A percentile compares a stretch with the other conserved stretches of the same genome.
phyloP scores from a whole-genome alignment of 257 asterid genomes.

The Nicotiana noctiflora region DNA sequence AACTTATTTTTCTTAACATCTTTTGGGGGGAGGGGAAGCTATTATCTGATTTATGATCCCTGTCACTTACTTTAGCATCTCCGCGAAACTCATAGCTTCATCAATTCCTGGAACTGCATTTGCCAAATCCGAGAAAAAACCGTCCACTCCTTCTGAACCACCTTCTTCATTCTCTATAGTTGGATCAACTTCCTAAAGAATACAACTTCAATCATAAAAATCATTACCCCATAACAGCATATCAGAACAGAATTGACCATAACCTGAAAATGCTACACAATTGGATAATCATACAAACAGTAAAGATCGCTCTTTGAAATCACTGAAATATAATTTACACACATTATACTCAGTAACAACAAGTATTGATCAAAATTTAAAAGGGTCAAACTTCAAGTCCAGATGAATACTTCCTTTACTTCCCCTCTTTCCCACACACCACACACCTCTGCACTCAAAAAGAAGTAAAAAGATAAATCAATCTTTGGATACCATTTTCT shows the following conservation, averaged over 20 bases:
- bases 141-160: slow-evolving; percentile 65
- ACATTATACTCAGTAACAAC: not conserved
- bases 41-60: too few species aligned
- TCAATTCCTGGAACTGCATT: slow-evolving; percentile 96
- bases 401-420: not conserved
- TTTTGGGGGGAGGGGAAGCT: not conserved
- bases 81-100: slow-evolving; percentile 99
- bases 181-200: slow-evolving; percentile 89
- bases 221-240: slow-evolving; percentile 3
- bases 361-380: not conserved
- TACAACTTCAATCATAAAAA: slow-evolving; percentile 3
- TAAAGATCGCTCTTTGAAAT: not conserved
- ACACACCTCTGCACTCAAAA: not conserved
- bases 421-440: not conserved
- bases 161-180: slow-evolving; percentile 68
- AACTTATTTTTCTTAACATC: not conserved
- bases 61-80: slow-evolving; percentile 80
- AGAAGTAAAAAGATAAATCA: not conserved
- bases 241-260: not conserved
- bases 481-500: not conserved
- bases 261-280: not conserved
- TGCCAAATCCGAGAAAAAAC: slow-evolving; percentile 79
- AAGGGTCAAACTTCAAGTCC: not conserved
- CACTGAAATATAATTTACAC: not conserved
- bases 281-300: not conserved